A percentile compares a stretch with the other conserved stretches of the same genome.
phyloP scores from a whole-genome alignment of 768 basidiomycete species.

The Lactifluus volemus region DNA sequence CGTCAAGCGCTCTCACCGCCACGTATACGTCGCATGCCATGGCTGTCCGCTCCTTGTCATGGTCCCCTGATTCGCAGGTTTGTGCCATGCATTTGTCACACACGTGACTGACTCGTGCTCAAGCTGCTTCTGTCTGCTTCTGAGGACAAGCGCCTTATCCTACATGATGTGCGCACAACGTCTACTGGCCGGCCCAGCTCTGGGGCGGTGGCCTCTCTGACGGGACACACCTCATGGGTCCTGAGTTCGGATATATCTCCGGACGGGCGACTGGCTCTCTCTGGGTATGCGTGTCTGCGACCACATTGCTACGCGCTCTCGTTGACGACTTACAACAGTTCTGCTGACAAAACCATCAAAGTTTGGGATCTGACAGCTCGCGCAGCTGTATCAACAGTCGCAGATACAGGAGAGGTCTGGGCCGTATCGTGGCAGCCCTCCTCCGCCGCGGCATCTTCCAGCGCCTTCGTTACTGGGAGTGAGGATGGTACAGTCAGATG shows the following conservation, averaged over 20 bases:
- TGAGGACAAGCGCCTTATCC: conserved; percentile 84
- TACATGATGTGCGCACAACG: conserved; percentile 82
- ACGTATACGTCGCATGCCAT: conserved; percentile 87
- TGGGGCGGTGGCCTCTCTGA: conserved; percentile 76
- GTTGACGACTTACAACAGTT: conserved; percentile 34
- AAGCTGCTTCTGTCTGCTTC: conserved; percentile 85
- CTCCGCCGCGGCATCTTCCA: conserved; percentile 43
- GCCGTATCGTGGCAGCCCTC: conserved; percentile 72
- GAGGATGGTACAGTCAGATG: conserved; percentile 68
- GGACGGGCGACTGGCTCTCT: conserved; percentile 69
- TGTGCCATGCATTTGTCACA: conserved; percentile 22
- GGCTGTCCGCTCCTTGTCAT: conserved; percentile 77
- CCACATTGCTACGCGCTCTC: not conserved
- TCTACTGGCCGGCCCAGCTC: conserved; percentile 49
- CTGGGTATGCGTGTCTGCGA: conserved; percentile 49
- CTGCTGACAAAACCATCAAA: conserved; percentile 79
- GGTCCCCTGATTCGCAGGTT: conserved; percentile 87
- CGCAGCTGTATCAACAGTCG: conserved; percentile 64
- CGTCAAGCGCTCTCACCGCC: conserved; percentile 50
- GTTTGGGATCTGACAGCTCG: conserved; percentile 80
- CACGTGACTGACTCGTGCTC: not conserved
- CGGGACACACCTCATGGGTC: conserved; percentile 90
- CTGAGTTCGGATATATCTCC: conserved; percentile 75
- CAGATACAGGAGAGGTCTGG: conserved; percentile 80
- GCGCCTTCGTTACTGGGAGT: conserved; percentile 66